These are phyloP conservation scores for Pelagophyceae sp. DNA, from an alignment of 352 stramenopile genomes.

Conservation along the genomic window DNA sequence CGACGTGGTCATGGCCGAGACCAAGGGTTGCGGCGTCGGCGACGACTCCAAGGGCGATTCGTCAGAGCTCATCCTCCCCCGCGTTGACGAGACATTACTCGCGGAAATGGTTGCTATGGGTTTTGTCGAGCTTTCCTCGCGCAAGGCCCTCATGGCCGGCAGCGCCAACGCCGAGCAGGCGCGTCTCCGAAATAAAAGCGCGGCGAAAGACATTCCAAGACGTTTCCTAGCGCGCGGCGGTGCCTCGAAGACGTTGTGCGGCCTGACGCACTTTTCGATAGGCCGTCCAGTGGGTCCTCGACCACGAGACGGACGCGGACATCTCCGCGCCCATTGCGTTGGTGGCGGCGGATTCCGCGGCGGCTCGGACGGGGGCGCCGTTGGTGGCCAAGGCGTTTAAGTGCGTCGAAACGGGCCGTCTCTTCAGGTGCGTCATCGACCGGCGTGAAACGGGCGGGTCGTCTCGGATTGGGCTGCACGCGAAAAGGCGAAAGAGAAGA, in stretches of 20 bases:
- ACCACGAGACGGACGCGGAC: conserved; percentile 72
- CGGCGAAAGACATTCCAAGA: too few species aligned
- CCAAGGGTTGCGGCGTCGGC: too few species aligned
- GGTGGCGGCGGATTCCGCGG: conserved; percentile 29
- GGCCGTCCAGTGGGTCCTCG: conserved; percentile 69
- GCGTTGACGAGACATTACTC: background rate
- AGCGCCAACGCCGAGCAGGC: background rate
- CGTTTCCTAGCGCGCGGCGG: too few species aligned
- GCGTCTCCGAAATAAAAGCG: too few species aligned
- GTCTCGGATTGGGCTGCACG: too few species aligned
- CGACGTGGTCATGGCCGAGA: too few species aligned
- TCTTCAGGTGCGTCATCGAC: too few species aligned
- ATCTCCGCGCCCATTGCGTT: conserved; percentile 69
- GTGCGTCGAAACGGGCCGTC: conserved; percentile 27
- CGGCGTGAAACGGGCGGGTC: too few species aligned
- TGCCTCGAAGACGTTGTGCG: too few species aligned
- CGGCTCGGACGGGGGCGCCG: background rate
- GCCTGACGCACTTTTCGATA: too few species aligned
- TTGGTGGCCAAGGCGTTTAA: conserved; percentile 31
- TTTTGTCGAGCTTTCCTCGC: background rate
- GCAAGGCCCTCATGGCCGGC: conserved; percentile 13
- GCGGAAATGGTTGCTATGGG: background rate
- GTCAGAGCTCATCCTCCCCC: background rate
- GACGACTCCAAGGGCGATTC: background rate
- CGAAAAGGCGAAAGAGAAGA: too few species aligned